These are phyloP conservation scores for Fraxinus latifolia DNA, from an alignment of 305 asterid species.

Conservation along the genomic window DNA sequence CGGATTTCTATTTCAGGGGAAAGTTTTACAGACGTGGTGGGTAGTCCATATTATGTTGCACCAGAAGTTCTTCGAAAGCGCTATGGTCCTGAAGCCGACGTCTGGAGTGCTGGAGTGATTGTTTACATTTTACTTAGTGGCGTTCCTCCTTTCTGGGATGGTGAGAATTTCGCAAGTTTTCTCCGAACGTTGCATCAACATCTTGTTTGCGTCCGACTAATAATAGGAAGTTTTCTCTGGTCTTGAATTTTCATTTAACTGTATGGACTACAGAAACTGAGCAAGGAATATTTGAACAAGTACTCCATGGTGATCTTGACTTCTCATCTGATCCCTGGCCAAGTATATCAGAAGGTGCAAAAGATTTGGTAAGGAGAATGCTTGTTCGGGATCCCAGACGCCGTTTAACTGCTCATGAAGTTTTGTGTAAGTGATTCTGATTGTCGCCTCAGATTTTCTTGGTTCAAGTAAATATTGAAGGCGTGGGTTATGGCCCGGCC, in stretches of 20 bases:
- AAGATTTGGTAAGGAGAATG: slow-evolving; percentile 66
- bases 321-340: slow-evolving; percentile 76
- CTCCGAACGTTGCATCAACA: background rate
- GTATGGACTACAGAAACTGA: slow-evolving; percentile 45
- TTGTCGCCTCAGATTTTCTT: background rate
- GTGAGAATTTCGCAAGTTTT: slow-evolving; percentile 35
- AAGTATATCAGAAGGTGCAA: slow-evolving; percentile 60
- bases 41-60: slow-evolving; percentile 78
- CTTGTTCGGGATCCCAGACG: slow-evolving; percentile 59
- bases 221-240: background rate
- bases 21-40: slow-evolving; percentile 61
- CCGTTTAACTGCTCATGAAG: slow-evolving; percentile 70
- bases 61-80: slow-evolving; percentile 73
- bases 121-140: slow-evolving; percentile 75
- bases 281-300: slow-evolving; percentile 71
- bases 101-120: slow-evolving; percentile 81
- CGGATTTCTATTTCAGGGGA: slow-evolving; percentile 43
- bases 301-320: slow-evolving; percentile 68
- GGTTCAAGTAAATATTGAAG: background rate
- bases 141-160: slow-evolving; percentile 82
- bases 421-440: slow-evolving; percentile 47
- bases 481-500: background rate
- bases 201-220: background rate
- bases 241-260: background rate
- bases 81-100: slow-evolving; percentile 75